These are phyloP conservation scores for Helicocarpus griseus DNA, from an alignment of 2,329 filamentous ascomycete genomes.

Conservation along the genomic window DNA sequence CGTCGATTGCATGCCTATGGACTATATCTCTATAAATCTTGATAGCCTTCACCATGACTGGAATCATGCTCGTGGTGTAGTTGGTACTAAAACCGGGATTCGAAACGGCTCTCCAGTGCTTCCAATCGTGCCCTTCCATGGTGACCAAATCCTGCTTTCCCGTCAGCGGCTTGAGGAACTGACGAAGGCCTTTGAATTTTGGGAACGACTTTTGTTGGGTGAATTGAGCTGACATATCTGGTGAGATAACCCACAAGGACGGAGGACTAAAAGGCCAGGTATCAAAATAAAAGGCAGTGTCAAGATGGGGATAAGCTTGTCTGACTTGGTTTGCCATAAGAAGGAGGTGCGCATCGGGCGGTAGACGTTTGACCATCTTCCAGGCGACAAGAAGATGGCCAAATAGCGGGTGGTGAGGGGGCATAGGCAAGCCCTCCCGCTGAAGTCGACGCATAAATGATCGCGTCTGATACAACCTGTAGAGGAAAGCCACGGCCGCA, in stretches of 20 bases:
- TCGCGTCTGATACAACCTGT: too few species aligned
- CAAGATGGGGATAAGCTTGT: slow-evolving; percentile 25
- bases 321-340: slow-evolving; percentile 24
- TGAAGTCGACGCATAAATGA: too few species aligned
- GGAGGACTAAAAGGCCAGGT: slow-evolving; percentile 32
- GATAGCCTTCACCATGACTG: slow-evolving; percentile 25
- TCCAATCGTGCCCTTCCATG: slow-evolving; percentile 31
- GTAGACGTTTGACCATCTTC: slow-evolving; percentile 24
- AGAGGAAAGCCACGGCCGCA: too few species aligned
- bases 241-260: slow-evolving; percentile 28
- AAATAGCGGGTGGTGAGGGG: slow-evolving; percentile 1
- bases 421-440: too few species aligned
- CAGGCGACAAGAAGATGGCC: slow-evolving; percentile 33
- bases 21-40: slow-evolving; percentile 26
- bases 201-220: slow-evolving; percentile 18
- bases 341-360: slow-evolving; percentile 28
- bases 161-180: slow-evolving; percentile 26
- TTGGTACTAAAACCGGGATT: slow-evolving; percentile 25
- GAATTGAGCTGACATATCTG: slow-evolving; percentile 30
- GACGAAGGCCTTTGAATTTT: slow-evolving; percentile 23
- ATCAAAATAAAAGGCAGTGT: slow-evolving; percentile 35
- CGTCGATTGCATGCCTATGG: slow-evolving; percentile 22
- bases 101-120: slow-evolving; percentile 35
- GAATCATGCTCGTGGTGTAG: slow-evolving; percentile 21
- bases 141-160: slow-evolving; percentile 29